Conservation (phyloP, 1,284 basidiomycete species). For the Leccinum pachyderme region DNA sequence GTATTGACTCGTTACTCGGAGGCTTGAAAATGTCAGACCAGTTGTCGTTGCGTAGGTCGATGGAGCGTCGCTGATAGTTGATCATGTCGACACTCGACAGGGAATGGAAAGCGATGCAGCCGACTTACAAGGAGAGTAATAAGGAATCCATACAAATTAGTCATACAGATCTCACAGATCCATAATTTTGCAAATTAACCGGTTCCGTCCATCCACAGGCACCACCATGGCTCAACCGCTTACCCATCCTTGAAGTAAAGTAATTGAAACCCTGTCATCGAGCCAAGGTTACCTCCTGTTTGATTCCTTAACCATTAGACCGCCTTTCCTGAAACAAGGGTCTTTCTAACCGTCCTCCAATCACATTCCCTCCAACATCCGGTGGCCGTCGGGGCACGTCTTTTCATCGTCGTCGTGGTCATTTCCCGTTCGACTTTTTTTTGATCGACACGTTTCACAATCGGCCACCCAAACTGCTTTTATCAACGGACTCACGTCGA, state of each 20-base stretch:
- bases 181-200: not conserved
- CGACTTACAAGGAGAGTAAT: not conserved
- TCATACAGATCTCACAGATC: not conserved
- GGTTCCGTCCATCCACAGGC: not conserved
- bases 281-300: not conserved
- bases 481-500: not conserved
- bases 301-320: not conserved
- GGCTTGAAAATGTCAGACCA: conserved; percentile 29
- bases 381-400: not conserved
- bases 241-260: not conserved
- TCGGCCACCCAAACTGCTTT: not conserved
- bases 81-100: not conserved
- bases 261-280: not conserved
- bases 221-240: not conserved
- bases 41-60: conserved; percentile 7
- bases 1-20: conserved; percentile 43
- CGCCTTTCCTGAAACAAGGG: not conserved
- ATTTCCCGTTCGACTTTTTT: not conserved
- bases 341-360: not conserved
- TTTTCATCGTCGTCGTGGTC: not conserved
- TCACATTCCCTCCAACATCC: not conserved
- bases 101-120: not conserved
- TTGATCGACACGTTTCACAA: not conserved
- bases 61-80: not conserved
- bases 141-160: not conserved